phyloP scores from a whole-genome alignment of 805 yeast genomes.

The Cyberlindnera suaveolens region DNA sequence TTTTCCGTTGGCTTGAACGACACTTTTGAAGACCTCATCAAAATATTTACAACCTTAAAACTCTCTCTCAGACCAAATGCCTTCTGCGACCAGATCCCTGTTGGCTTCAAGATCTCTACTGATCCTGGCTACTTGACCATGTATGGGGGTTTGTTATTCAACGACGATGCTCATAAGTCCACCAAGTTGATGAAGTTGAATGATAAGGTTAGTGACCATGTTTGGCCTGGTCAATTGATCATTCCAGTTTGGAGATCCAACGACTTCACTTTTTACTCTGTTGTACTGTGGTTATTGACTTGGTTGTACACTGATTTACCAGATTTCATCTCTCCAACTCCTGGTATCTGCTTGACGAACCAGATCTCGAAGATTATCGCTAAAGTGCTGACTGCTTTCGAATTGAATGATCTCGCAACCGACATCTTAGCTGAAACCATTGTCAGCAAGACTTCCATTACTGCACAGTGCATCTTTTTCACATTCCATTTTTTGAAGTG shows the following conservation, averaged over 20 bases:
- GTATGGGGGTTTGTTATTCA: slow-evolving; percentile 74
- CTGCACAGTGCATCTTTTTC: slow-evolving; percentile 65
- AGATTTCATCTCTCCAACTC: slow-evolving; percentile 83
- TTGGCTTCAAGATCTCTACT: slow-evolving; percentile 53
- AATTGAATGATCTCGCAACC: slow-evolving; percentile 35
- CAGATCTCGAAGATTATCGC: slow-evolving; percentile 34
- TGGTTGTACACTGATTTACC: slow-evolving; percentile 97
- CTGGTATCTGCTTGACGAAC: slow-evolving; percentile 77
- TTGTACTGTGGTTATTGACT: slow-evolving; percentile 32
- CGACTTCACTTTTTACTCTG: slow-evolving; percentile 34
- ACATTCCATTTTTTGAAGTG: slow-evolving; percentile 63
- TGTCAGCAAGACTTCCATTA: slow-evolving; percentile 30
- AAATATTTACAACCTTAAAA: slow-evolving; percentile 62
- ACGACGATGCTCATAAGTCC: slow-evolving; percentile 45
- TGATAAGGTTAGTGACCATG: slow-evolving; percentile 49
- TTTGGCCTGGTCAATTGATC: slow-evolving; percentile 89
- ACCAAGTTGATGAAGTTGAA: slow-evolving; percentile 41
- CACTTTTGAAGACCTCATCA: slow-evolving; percentile 51
- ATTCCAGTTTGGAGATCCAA: slow-evolving; percentile 63
- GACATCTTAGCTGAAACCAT: slow-evolving; percentile 44
- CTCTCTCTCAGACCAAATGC: slow-evolving; percentile 74
- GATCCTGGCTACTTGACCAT: slow-evolving; percentile 80
- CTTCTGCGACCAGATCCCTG: slow-evolving; percentile 61
- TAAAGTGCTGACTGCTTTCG: slow-evolving; percentile 29
- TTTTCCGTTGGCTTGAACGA: slow-evolving; percentile 61